Percentiles rank a stretch among this genome's conserved stretches.
These are phyloP conservation scores for Starmerella stellata DNA, from an alignment of 805 yeast genomes.

Conservation along the genomic window DNA sequence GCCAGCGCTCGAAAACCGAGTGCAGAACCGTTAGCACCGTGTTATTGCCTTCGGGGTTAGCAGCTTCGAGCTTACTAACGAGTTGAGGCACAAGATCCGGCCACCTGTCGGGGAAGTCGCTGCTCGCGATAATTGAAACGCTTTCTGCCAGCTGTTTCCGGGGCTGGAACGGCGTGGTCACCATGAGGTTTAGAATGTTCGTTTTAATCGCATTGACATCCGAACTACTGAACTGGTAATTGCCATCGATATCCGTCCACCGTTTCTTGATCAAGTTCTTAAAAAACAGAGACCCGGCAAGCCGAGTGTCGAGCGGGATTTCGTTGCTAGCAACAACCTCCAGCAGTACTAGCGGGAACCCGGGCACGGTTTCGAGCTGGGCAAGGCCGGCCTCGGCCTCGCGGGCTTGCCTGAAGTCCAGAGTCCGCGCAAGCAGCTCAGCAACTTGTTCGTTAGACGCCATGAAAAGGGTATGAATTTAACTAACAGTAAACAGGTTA, in stretches of 20 bases:
- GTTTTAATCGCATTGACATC: constrained; percentile 54
- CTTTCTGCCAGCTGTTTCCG: constrained; percentile 94
- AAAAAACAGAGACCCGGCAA: constrained; percentile 81
- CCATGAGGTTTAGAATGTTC: constrained; percentile 76
- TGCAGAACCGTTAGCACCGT: constrained; percentile 87
- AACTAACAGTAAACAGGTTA: no score
- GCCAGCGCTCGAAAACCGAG: constrained; percentile 90
- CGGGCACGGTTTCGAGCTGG: constrained; percentile 43
- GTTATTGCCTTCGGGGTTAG: constrained; percentile 37
- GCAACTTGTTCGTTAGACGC: constrained; percentile 16
- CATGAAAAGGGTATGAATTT: constrained; percentile 1
- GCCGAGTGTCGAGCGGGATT: constrained; percentile 38
- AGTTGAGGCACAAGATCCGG: constrained; percentile 40
- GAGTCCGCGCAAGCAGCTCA: constrained; percentile 17
- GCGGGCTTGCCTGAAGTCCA: constrained; percentile 18
- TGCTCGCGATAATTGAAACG: constrained; percentile 78
- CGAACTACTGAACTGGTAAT: constrained; percentile 37
- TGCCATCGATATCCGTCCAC: constrained; percentile 86
- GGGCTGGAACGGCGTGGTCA: constrained; percentile 43
- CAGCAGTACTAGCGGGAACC: constrained; percentile 58
- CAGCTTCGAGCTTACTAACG: constrained; percentile 48
- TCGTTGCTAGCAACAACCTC: constrained; percentile 55
- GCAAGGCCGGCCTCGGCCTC: constrained; percentile 41
- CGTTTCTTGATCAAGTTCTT: constrained; percentile 68
- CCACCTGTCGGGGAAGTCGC: constrained; percentile 92